A percentile compares a stretch with the other conserved stretches of the same genome.
These are phyloP conservation scores for Phytopythium aichiense DNA, from an alignment of 352 stramenopile species.

Conservation along the genomic window DNA sequence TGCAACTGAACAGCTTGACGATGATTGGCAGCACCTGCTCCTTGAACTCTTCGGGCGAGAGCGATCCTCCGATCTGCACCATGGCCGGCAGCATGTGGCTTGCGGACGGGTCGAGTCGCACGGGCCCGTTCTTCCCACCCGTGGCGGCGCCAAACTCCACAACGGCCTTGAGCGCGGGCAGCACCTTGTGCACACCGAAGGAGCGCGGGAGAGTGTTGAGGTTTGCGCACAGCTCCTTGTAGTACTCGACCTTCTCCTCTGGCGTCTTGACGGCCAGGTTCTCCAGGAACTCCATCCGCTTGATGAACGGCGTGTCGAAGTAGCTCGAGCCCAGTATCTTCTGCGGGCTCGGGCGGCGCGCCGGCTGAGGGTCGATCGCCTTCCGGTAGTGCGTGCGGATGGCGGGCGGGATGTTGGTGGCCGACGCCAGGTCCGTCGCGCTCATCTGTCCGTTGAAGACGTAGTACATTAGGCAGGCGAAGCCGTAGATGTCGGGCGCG, in stretches of 20 bases:
- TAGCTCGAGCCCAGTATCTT: conserved; percentile 88
- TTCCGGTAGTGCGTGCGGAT: conserved; percentile 77
- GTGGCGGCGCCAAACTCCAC: conserved; percentile 73
- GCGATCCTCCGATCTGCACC: conserved; percentile 78
- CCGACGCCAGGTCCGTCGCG: conserved; percentile 45
- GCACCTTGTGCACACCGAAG: conserved; percentile 85
- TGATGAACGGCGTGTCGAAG: conserved; percentile 92
- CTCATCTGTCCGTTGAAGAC: conserved; percentile 70
- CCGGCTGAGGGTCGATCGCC: conserved; percentile 63
- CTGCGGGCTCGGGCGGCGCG: conserved; percentile 69
- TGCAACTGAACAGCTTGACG: conserved; percentile 89
- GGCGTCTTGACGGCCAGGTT: conserved; percentile 92
- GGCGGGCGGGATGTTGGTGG: conserved; percentile 61
- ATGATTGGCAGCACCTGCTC: conserved; percentile 86
- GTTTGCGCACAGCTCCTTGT: conserved; percentile 89
- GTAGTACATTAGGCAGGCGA: conserved; percentile 76
- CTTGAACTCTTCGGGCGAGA: conserved; percentile 83
- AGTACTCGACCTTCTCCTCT: conserved; percentile 93
- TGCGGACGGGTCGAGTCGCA: conserved; percentile 81
- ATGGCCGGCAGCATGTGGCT: conserved; percentile 87
- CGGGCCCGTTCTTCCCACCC: conserved; percentile 46
- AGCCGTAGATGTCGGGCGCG: conserved; percentile 71
- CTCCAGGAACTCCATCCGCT: conserved; percentile 92
- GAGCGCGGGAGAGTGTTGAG: conserved; percentile 55
- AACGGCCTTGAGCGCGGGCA: conserved; percentile 77